These are phyloP conservation scores for Prillingera fragicola DNA, from an alignment of 1,284 basidiomycete species.

Conservation along the genomic window DNA sequence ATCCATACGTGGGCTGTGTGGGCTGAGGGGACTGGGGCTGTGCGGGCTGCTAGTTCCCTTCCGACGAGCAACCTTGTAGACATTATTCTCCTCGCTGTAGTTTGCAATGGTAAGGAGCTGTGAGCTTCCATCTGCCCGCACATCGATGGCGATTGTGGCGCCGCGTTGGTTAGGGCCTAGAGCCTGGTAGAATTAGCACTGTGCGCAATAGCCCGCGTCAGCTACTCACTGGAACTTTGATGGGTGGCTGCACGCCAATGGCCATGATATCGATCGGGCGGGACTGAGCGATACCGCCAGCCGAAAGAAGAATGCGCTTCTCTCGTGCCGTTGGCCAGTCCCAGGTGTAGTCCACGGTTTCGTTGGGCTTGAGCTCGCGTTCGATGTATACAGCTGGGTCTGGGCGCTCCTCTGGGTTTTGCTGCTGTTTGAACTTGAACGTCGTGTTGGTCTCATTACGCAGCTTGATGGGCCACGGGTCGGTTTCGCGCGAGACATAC, in stretches of 20 bases:
- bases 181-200: conserved; percentile 7
- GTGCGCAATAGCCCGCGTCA: background rate
- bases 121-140: conserved; percentile 80
- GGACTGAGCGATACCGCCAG: conserved; percentile 56
- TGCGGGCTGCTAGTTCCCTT: conserved; percentile 32
- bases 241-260: conserved; percentile 87
- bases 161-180: conserved; percentile 47
- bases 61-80: conserved; percentile 73
- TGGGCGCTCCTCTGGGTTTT: conserved; percentile 37
- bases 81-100: conserved; percentile 77
- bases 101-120: conserved; percentile 84
- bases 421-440: conserved; percentile 63
- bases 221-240: conserved; percentile 58
- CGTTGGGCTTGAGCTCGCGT: conserved; percentile 23
- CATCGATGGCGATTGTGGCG: conserved; percentile 77
- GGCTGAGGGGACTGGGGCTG: no score
- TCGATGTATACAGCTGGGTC: conserved; percentile 44
- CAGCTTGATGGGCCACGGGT: conserved; percentile 80
- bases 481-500: conserved; percentile 61
- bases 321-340: conserved; percentile 80
- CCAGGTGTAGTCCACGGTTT: conserved; percentile 69
- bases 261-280: conserved; percentile 88
- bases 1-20: no score
- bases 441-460: conserved; percentile 80
- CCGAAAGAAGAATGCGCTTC: conserved; percentile 70